phyloP scores from a whole-genome alignment of 345 rosid genomes.

The Murraya paniculata region DNA sequence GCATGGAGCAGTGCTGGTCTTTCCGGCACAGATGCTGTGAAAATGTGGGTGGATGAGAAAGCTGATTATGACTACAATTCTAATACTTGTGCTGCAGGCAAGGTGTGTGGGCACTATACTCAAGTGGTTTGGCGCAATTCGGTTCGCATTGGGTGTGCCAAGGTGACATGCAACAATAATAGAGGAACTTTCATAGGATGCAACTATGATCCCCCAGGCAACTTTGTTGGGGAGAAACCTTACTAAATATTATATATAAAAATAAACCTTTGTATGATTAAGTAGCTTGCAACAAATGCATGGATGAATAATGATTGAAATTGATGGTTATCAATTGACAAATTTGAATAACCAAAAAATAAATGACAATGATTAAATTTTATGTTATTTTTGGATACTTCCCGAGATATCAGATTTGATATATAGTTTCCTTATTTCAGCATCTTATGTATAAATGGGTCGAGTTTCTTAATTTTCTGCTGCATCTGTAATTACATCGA shows the following conservation, averaged over 20 bases:
- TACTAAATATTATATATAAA: conserved; percentile 8
- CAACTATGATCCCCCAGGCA: conserved; percentile 66
- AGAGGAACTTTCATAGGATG: conserved; percentile 44
- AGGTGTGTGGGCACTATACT: conserved; percentile 65
- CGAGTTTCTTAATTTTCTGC: too few relatives aligned
- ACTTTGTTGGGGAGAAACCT: conserved; percentile 45
- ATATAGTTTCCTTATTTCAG: too few relatives aligned
- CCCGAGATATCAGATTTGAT: too few relatives aligned
- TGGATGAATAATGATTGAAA: not conserved
- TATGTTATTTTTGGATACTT: not conserved
- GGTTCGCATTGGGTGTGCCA: conserved; percentile 60
- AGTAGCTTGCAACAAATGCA: not conserved
- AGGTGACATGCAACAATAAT: conserved; percentile 50
- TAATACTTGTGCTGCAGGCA: conserved; percentile 43
- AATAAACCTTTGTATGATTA: not conserved
- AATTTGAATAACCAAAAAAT: not conserved
- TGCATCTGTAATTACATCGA: too few relatives aligned
- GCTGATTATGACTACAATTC: conserved; percentile 40
- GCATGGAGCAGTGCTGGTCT: conserved; percentile 43
- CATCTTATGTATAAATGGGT: too few relatives aligned
- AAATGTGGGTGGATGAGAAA: conserved; percentile 38
- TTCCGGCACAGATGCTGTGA: conserved; percentile 28
- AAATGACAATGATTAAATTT: not conserved
- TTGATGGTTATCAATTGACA: not conserved
- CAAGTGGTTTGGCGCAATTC: conserved; percentile 69